Conservation (phyloP, 352 stramenopile genomes). For the Globisporangium mamillatum region DNA sequence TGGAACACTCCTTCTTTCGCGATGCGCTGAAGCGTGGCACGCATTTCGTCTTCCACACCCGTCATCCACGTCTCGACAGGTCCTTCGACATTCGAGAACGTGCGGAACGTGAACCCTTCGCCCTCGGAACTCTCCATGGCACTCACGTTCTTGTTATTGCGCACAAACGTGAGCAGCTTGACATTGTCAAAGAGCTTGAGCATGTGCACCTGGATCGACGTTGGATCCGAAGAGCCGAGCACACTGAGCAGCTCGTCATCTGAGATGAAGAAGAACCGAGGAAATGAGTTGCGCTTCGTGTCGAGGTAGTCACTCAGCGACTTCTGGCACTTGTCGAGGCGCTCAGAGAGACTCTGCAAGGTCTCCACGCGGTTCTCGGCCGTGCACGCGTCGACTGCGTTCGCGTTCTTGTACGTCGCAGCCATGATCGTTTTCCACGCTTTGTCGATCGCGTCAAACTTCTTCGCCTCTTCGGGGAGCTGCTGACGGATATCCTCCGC, state of each 20-base stretch:
- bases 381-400: conserved; percentile 88
- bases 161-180: conserved; percentile 87
- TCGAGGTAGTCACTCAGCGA: conserved; percentile 89
- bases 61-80: conserved; percentile 94
- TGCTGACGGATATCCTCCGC: conserved; percentile 93
- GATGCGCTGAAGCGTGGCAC: conserved; percentile 79
- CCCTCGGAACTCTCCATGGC: conserved; percentile 92
- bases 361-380: conserved; percentile 88
- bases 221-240: conserved; percentile 89
- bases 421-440: conserved; percentile 92
- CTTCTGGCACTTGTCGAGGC: conserved; percentile 90
- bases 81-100: conserved; percentile 80
- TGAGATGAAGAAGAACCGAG: conserved; percentile 94
- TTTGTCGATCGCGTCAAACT: conserved; percentile 93
- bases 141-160: conserved; percentile 85
- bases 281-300: conserved; percentile 90
- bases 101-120: conserved; percentile 86
- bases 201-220: conserved; percentile 92
- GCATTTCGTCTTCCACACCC: conserved; percentile 90
- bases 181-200: conserved; percentile 96
- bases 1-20: conserved; percentile 93
- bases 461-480: conserved; percentile 91
- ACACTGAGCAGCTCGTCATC: conserved; percentile 92
- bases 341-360: conserved; percentile 82
- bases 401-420: conserved; percentile 90